Conservation (phyloP, 768 basidiomycete species). For the Boletus reticulatus region DNA sequence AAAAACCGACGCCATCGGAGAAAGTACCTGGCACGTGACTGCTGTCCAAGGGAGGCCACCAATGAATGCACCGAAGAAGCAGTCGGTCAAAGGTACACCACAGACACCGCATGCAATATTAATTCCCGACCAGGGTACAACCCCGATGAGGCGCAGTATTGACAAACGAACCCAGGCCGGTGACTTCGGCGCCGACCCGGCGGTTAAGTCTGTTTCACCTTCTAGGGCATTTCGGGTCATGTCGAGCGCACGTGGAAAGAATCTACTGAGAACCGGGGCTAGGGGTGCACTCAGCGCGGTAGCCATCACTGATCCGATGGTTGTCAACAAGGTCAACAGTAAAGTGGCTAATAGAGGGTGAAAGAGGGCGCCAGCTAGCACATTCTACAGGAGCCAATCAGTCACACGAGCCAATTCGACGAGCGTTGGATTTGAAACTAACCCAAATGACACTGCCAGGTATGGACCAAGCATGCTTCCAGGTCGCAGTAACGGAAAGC, state of each 20-base stretch:
- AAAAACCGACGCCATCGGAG: conserved; percentile 11
- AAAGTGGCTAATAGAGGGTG: conserved; percentile 80
- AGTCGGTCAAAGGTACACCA: conserved; percentile 72
- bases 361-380: conserved; percentile 84
- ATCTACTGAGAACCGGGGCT: conserved; percentile 74
- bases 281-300: conserved; percentile 80
- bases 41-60: conserved; percentile 88
- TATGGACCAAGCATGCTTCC: conserved; percentile 98
- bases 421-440: conserved; percentile 24
- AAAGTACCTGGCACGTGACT: conserved; percentile 79
- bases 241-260: conserved; percentile 83
- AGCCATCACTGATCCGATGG: conserved; percentile 79
- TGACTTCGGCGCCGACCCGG: conserved; percentile 35
- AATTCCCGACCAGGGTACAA: conserved; percentile 97
- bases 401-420: conserved; percentile 8
- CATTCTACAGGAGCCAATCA: conserved; percentile 58
- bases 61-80: conserved; percentile 79
- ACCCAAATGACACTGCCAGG: conserved; percentile 94
- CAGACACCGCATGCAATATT: conserved; percentile 95
- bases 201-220: conserved; percentile 51
- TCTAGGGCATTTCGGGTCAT: conserved; percentile 82
- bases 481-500: conserved; percentile 79
- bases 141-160: conserved; percentile 84
- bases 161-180: conserved; percentile 82
- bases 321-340: conserved; percentile 81